Conservation (phyloP, 345 rosid species). For the Microthlaspi erraticum region DNA sequence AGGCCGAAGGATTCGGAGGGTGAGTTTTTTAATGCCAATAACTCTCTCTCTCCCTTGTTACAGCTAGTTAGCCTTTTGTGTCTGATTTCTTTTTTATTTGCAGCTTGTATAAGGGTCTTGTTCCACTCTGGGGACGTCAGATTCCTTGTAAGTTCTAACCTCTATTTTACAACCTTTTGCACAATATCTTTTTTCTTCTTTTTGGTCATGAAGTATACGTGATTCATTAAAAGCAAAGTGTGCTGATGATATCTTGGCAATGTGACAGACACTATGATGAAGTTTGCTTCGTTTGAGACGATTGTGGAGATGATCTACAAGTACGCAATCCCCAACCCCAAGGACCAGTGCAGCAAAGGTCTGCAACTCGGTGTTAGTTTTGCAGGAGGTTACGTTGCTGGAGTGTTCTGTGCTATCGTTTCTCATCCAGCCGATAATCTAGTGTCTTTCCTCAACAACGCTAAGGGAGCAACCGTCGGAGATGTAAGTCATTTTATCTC, state of each 20-base stretch:
- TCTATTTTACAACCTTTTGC: conserved; percentile 7
- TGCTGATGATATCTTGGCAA: conserved; percentile 17
- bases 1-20: conserved; percentile 90
- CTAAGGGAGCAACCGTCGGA: conserved; percentile 96
- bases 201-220: background rate
- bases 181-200: background rate
- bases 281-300: conserved; percentile 94
- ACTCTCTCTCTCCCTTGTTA: background rate
- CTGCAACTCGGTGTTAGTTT: conserved; percentile 93
- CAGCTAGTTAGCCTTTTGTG: background rate
- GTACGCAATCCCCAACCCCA: conserved; percentile 82
- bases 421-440: conserved; percentile 98
- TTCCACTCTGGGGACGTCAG: conserved; percentile 99
- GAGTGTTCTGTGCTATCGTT: conserved; percentile 85
- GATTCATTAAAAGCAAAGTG: background rate
- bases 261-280: conserved; percentile 96
- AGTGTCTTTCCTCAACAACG: conserved; percentile 95
- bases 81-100: conserved; percentile 20
- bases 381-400: conserved; percentile 95
- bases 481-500: conserved; percentile 63
- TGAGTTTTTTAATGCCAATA: conserved; percentile 45
- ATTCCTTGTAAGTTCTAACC: conserved; percentile 81
- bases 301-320: conserved; percentile 91
- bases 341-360: conserved; percentile 80
- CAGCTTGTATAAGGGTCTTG: conserved; percentile 96